Percentiles rank a stretch among this genome's conserved stretches.
Conservation (phyloP, 257 asterid species). For the Solanum gracilifrons region DNA sequence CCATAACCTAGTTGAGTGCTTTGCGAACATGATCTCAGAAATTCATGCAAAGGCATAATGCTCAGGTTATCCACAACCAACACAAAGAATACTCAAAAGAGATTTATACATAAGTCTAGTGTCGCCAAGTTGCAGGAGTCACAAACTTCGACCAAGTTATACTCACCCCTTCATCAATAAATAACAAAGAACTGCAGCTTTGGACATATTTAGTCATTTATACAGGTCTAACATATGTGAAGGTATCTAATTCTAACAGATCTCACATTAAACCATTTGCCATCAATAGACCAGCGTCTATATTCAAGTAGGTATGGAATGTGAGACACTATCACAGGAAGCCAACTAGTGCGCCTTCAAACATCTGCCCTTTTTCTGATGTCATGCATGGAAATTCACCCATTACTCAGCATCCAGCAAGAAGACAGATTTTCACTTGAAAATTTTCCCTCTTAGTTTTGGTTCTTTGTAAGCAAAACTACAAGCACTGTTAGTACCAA, state of each 20-base stretch:
- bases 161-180: not conserved
- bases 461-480: not conserved
- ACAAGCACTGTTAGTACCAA: not conserved
- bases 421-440: not conserved
- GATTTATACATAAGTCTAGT: not conserved
- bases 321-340: not conserved
- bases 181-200: not conserved
- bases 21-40: not conserved
- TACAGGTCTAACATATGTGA: not conserved
- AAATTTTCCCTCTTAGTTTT: not conserved
- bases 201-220: not conserved
- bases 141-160: not conserved
- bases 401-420: not conserved
- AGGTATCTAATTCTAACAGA: not conserved
- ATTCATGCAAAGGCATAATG: not conserved
- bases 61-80: not conserved
- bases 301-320: not conserved
- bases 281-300: not conserved
- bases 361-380: not conserved
- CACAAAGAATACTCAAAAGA: not conserved
- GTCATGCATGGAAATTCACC: not conserved
- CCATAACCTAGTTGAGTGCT: not conserved
- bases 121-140: not conserved
- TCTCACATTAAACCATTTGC: not conserved
- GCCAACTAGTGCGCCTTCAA: not conserved